Evolutionary conservation across 2,329 filamentous ascomycete genomes (phyloP).

Genomic region (Fusarium drepaniforme): DNA sequence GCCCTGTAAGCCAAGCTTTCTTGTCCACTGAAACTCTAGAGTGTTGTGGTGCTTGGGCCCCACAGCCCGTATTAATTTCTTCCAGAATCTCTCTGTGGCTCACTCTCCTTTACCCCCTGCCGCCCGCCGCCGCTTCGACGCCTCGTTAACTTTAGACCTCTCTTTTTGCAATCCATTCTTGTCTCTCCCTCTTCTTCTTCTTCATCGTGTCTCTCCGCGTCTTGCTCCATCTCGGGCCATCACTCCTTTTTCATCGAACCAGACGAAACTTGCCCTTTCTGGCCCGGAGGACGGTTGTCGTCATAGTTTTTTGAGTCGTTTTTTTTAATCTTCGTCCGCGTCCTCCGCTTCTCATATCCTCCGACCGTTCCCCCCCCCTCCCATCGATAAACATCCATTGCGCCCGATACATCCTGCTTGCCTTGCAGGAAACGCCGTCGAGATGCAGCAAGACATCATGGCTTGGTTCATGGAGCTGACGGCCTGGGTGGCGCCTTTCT

Average conservation of each 20-base stretch:
- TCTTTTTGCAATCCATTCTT: conserved; percentile 16
- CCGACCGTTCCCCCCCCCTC: neutral
- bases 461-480: conserved; percentile 49
- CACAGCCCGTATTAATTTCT: conserved; percentile 14
- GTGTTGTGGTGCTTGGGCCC: neutral
- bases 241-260: neutral
- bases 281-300: conserved; percentile 18
- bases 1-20: conserved; percentile 24
- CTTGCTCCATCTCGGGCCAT: neutral
- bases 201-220: conserved; percentile 2
- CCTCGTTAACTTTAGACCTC: conserved; percentile 24
- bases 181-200: neutral
- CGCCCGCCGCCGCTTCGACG: conserved; percentile 13
- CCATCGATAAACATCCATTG: neutral
- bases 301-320: conserved; percentile 6
- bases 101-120: conserved; percentile 28
- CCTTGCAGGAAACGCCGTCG: conserved; percentile 7
- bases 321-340: conserved; percentile 2
- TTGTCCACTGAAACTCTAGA: conserved; percentile 10
- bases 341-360: conserved; percentile 5
- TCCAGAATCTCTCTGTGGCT: conserved; percentile 27
- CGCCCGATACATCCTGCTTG: neutral
- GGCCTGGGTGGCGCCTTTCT: conserved; percentile 71
- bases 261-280: neutral
- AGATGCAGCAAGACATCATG: conserved; percentile 29